Base-by-base conservation (phyloP, 2,329 filamentous ascomycete genomes). In the Leptographium wingfieldii region DNA sequence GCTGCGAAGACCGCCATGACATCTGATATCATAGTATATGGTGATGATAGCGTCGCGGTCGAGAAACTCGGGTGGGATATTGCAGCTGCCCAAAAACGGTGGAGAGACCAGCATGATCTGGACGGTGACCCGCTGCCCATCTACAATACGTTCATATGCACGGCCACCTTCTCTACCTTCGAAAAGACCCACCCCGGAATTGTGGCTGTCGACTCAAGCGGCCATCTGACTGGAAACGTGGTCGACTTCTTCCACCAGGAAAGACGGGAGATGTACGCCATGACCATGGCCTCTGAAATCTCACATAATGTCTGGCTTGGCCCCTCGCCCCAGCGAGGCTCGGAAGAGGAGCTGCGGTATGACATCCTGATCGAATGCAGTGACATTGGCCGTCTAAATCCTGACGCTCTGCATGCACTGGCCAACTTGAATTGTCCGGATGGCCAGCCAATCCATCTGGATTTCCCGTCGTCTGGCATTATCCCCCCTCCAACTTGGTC, bases 381-480 rank as follows among this genome's bases (percentile, higher is more conserved):
- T 68, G 94, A 99, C 70, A 74, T 91, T 29, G 92, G 91, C 2
- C 84, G 85, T 54, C 78, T 96, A 14, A 87, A 92, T 62, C 79
- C 85, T 0, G 77, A 78, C n/a, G 79, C 81, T 6, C 75, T 96
- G 55, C 78, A 81, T 60, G 75, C 80, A 57, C 76, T 92, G 60
- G 80, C 83, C 35, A 80, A 86, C 65, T 73, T 80, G 61, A 68
- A 80, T 0, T 72, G 79, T 54, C 73, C 76, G 14, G 72, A 74
- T 6, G 67, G 67, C 43, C 70, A 67, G 7, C 69, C 71, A 40
- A 70, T 70, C 25, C 74, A 74, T 63, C 74, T 95, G 58, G 88
- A 95, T 65, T 97, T 97, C 63, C 92, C 92, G 1, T 94, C 91
- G 0, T 96, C 92, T 1, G 94, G 94, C n/a, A 95, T 90, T 67